phyloP scores from a whole-genome alignment of 305 asterid genomes.

The Fraxinus latifolia region DNA sequence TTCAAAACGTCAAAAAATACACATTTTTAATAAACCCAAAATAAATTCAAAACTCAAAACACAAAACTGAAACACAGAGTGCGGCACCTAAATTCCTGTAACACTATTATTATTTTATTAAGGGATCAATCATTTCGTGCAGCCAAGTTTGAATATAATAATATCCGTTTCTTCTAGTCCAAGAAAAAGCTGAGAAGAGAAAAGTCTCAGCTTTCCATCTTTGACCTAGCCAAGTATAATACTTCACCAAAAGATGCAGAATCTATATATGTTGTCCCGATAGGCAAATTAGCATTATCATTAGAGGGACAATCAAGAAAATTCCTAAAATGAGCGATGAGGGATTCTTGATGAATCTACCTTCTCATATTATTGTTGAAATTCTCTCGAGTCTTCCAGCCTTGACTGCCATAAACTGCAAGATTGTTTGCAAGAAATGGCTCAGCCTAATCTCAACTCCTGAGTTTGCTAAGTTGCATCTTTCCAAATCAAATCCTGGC shows the following conservation, averaged over 20 bases:
- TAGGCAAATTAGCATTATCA: neutral
- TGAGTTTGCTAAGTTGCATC: slow-evolving; percentile 28
- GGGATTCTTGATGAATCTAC: slow-evolving; percentile 32
- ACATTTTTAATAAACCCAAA: no score
- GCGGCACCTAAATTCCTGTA: neutral
- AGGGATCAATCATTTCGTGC: neutral
- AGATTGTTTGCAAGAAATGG: slow-evolving; percentile 48
- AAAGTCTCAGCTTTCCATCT: neutral
- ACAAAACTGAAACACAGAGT: no score
- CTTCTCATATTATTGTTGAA: slow-evolving; percentile 38
- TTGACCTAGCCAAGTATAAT: neutral
- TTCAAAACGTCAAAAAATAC: no score
- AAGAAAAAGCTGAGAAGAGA: neutral
- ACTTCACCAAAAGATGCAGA: neutral
- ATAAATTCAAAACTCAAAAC: no score
- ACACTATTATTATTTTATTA: neutral
- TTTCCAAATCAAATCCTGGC: slow-evolving; percentile 28
- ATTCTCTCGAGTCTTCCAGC: slow-evolving; percentile 45
- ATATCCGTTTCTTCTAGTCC: neutral
- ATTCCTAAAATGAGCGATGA: neutral
- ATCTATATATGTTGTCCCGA: neutral
- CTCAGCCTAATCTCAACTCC: slow-evolving; percentile 28
- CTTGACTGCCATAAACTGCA: slow-evolving; percentile 32
- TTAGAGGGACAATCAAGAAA: neutral
- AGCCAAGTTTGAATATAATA: neutral